Conservation (phyloP, 164 flowering plant species). For the Sextonia rubra region DNA sequence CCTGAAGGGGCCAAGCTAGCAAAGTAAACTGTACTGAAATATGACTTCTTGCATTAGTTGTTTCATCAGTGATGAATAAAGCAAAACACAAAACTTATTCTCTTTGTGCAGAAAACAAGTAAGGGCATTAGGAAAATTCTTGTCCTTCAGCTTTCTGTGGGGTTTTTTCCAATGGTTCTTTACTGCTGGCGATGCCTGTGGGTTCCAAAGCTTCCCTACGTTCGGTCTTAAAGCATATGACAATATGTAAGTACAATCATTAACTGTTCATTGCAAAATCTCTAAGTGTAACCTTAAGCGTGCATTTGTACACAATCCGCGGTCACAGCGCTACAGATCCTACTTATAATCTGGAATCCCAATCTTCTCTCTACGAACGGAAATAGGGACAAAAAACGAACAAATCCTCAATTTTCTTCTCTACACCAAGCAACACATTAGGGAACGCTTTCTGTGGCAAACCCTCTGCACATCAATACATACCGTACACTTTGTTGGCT, state of each 20-base stretch:
- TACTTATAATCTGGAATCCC: too few species aligned
- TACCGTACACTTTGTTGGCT: too few species aligned
- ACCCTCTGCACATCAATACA: too few species aligned
- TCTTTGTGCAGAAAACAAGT: constrained; percentile 14
- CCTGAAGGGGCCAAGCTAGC: constrained; percentile 58
- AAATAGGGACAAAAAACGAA: too few species aligned
- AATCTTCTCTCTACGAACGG: too few species aligned
- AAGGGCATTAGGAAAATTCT: constrained; percentile 10
- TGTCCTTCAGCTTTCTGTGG: constrained; percentile 24
- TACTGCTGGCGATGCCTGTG: constrained; percentile 14
- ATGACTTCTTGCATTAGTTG: neutral
- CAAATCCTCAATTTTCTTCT: too few species aligned
- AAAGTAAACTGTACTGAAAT: constrained; percentile 27
- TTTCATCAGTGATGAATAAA: too few species aligned
- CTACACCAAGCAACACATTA: too few species aligned
- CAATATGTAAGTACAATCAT: neutral
- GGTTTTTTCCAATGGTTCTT: constrained; percentile 22
- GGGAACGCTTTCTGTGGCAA: too few species aligned
- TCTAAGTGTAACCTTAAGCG: neutral
- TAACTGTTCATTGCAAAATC: neutral
- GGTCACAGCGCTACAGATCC: too few species aligned
- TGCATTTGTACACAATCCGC: too few species aligned
- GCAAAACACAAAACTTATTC: neutral
- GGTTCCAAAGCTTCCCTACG: constrained; percentile 13
- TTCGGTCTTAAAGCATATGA: constrained; percentile 20